Evolutionary conservation across 2,329 filamentous ascomycete species (phyloP).

Genomic region (Xylariomycetidae sp.): DNA sequence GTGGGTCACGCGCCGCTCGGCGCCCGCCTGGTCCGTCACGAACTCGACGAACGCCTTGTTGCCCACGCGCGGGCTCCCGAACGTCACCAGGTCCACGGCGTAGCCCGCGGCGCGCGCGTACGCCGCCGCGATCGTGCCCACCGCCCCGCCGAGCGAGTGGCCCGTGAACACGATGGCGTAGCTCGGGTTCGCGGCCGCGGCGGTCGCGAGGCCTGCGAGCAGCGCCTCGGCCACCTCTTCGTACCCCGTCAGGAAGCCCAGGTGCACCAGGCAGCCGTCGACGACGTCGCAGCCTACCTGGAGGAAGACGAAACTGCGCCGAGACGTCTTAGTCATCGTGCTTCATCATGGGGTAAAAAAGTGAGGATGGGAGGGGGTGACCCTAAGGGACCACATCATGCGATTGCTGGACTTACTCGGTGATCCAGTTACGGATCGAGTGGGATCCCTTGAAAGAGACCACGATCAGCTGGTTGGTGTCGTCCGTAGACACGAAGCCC

Average conservation of each 20-base stretch:
- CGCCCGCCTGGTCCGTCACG: constrained; percentile 47
- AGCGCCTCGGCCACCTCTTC: constrained; percentile 42
- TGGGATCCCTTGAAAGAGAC: constrained; percentile 55
- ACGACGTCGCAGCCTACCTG: constrained; percentile 33
- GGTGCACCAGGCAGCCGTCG: constrained; percentile 46
- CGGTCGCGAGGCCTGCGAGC: constrained; percentile 37
- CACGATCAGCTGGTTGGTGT: constrained; percentile 48
- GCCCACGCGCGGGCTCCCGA: constrained; percentile 62
- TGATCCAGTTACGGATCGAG: constrained; percentile 58
- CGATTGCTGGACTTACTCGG: constrained; percentile 37
- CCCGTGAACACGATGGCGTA: constrained; percentile 58
- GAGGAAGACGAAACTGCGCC: constrained; percentile 38
- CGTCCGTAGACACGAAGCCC: constrained; percentile 49
- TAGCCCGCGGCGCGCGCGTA: constrained; percentile 47
- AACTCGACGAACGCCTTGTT: constrained; percentile 50
- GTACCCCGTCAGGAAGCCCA: constrained; percentile 59
- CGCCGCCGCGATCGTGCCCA: constrained; percentile 56
- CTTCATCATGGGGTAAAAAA: neutral
- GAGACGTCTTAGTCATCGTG: constrained; percentile 7
- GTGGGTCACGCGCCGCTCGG: constrained; percentile 63
- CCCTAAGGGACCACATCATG: no score
- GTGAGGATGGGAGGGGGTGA: neutral
- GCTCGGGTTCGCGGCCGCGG: constrained; percentile 40
- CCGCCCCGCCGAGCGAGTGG: constrained; percentile 64
- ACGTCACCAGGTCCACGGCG: constrained; percentile 57